Conservation (phyloP, 2,329 filamentous ascomycete genomes). For the Teratosphaeriaceae sp. region DNA sequence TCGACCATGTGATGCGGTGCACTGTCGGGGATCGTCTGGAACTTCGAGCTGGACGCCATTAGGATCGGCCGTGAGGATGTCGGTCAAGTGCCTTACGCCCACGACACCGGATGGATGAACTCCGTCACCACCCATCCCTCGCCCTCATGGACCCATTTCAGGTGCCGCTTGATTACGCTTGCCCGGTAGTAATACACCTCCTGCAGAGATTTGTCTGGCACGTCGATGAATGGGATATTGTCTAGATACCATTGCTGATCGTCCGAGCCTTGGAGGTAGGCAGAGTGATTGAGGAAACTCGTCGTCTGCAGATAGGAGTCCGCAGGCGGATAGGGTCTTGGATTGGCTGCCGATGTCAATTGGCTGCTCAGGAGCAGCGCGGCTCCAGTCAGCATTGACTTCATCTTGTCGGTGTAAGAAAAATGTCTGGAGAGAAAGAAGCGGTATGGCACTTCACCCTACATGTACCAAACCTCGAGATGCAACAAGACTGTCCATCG, state of each 20-base stretch:
- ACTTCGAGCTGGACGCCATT: no score
- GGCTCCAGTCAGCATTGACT: background rate
- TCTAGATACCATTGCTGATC: conserved; percentile 27
- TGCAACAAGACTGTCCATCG: no score
- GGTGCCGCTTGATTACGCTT: conserved; percentile 36
- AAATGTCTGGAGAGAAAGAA: background rate
- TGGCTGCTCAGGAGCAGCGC: background rate
- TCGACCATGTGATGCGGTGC: conserved; percentile 23
- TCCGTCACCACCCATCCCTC: conserved; percentile 39
- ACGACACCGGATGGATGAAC: conserved; percentile 26
- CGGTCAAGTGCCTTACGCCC: no score
- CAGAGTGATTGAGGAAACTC: conserved; percentile 15
- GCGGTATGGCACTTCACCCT: background rate
- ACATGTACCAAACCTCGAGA: background rate
- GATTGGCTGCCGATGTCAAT: conserved; percentile 4
- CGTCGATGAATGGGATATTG: conserved; percentile 41
- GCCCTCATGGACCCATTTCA: conserved; percentile 28
- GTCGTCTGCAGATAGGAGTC: conserved; percentile 13
- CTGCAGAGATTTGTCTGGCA: conserved; percentile 36
- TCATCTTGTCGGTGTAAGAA: background rate
- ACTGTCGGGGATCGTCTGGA: conserved; percentile 22
- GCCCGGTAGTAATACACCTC: conserved; percentile 43
- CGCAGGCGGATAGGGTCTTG: conserved; percentile 13
- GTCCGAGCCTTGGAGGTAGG: conserved; percentile 14
- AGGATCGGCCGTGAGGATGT: no score